Evolutionary conservation across 345 rosid genomes (phyloP).

Genomic region (Firmiana major): DNA sequence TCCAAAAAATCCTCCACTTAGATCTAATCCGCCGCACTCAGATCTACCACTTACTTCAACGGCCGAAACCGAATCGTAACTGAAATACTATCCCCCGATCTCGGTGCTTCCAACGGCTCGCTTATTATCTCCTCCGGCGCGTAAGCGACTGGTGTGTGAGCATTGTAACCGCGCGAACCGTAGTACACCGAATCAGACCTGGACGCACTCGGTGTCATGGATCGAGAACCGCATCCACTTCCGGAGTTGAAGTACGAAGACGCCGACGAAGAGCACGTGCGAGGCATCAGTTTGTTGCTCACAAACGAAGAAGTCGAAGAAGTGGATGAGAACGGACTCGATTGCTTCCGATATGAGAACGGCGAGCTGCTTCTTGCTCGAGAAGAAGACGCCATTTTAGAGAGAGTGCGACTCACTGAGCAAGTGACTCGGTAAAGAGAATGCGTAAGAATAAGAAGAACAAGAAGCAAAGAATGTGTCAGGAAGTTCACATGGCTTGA

Average conservation of each 20-base stretch:
- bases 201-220: slow-evolving; percentile 74
- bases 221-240: slow-evolving; percentile 54
- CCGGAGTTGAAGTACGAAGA: slow-evolving; percentile 49
- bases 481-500: slow-evolving; percentile 82
- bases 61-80: slow-evolving; percentile 98
- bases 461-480: slow-evolving; percentile 60
- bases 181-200: slow-evolving; percentile 51
- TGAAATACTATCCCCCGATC: slow-evolving; percentile 83
- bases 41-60: slow-evolving; percentile 86
- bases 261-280: slow-evolving; percentile 69
- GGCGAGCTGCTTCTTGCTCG: slow-evolving; percentile 89
- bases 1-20: slow-evolving; percentile 12
- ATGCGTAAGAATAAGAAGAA: slow-evolving; percentile 11
- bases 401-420: slow-evolving; percentile 30
- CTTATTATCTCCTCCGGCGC: slow-evolving; percentile 65
- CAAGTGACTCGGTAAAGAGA: slow-evolving; percentile 33
- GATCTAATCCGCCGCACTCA: slow-evolving; percentile 51
- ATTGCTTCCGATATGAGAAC: slow-evolving; percentile 68
- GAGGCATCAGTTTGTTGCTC: slow-evolving; percentile 61
- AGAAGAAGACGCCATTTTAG: slow-evolving; percentile 69
- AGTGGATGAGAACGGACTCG: slow-evolving; percentile 77
- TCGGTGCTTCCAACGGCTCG: slow-evolving; percentile 54
- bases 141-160: slow-evolving; percentile 48
- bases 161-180: slow-evolving; percentile 39
- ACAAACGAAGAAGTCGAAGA: slow-evolving; percentile 70